Evolutionary conservation across 352 stramenopile species (phyloP), one percentile per base, ranked within the genome.

Genomic region (Globisporangium orthogonon): DNA sequence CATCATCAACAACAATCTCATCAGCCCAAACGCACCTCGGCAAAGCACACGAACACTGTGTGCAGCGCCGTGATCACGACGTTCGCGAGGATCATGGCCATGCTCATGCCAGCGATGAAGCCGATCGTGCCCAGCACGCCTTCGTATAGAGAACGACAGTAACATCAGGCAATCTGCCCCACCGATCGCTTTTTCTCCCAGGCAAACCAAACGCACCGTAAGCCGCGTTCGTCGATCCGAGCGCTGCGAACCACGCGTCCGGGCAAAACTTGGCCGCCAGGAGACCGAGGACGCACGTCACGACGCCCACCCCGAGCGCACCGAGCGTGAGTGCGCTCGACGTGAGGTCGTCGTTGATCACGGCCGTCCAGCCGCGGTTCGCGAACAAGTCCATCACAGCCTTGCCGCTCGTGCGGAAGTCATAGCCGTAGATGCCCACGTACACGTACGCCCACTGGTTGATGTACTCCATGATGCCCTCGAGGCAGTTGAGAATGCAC

Each of bases 391-490:
- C 80, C 66, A 94, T 94, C 45, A 96, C 87, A 14, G 81, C 80
- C 66, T 94, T 96, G 58, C 86, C 86, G 62, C 83, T 91, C 33
- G 70, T 86, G 45, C 76, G 72, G 75, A 94, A 96, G 56, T 85
- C 65, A 59, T 94, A 92, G 44, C 87, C 87, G 67, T 96, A 96
- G 49, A 96, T 87, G 29, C 85, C 87, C 3, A 96, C 87, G 69
- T 95, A 96, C 15, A 93, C 81, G 66, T 92, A 96, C 4, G 86
- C 95, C 74, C 82, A 95, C 57, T 88, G 70, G 67, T 97, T 97
- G 52, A 97, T 82, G 60, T 96, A 96, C 69, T 96, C 82, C 66
- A 96, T 87, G 54, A 96, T 70, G 48, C 62, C 70, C 52, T 91
- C 82, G 50, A 97, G 72, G 56, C 84, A 95, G 73, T 75, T 76